phyloP scores from a whole-genome alignment of 495 filamentous ascomycete species.

The Cercophora sp. region DNA sequence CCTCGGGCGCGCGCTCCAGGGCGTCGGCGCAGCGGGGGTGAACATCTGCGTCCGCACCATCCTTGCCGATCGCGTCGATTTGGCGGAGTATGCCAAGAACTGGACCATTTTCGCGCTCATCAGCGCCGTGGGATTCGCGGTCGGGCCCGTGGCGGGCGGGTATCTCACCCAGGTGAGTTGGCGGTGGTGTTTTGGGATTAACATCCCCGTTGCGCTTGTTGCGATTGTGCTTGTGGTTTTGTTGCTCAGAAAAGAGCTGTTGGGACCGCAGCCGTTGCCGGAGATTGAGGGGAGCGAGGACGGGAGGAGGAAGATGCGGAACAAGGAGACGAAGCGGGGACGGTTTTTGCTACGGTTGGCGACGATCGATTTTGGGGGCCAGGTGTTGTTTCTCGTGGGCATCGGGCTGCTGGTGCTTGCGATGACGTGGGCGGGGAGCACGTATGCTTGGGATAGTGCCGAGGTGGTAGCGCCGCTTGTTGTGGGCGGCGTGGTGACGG shows the following conservation, averaged over 20 bases:
- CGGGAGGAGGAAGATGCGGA: slow-evolving; percentile 7
- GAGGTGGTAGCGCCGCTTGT: slow-evolving; percentile 52
- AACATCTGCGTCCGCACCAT: slow-evolving; percentile 52
- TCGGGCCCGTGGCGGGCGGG: slow-evolving; percentile 53
- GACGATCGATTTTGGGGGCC: slow-evolving; percentile 53
- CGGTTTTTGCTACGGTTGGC: slow-evolving; percentile 31
- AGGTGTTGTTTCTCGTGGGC: slow-evolving; percentile 55
- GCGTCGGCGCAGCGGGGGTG: slow-evolving; percentile 51
- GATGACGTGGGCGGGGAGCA: slow-evolving; percentile 56
- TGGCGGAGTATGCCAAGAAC: slow-evolving; percentile 55
- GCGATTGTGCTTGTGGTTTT: slow-evolving; percentile 38
- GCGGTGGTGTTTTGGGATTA: slow-evolving; percentile 59
- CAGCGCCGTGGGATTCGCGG: slow-evolving; percentile 45
- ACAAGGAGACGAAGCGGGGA: slow-evolving; percentile 22
- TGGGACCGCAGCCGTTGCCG: slow-evolving; percentile 35
- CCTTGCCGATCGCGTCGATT: slow-evolving; percentile 52
- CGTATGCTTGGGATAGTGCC: slow-evolving; percentile 48
- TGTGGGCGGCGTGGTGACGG: slow-evolving; percentile 43
- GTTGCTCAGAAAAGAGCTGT: slow-evolving; percentile 35
- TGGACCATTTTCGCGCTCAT: slow-evolving; percentile 54
- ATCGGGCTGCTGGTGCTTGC: slow-evolving; percentile 55
- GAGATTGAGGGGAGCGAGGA: slow-evolving; percentile 16
- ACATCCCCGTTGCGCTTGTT: slow-evolving; percentile 44
- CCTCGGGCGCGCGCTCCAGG: slow-evolving; percentile 55
- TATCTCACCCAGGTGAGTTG: slow-evolving; percentile 43